phyloP scores from a whole-genome alignment of 129 eudicot species.

The Centrapalus pauciflorus region DNA sequence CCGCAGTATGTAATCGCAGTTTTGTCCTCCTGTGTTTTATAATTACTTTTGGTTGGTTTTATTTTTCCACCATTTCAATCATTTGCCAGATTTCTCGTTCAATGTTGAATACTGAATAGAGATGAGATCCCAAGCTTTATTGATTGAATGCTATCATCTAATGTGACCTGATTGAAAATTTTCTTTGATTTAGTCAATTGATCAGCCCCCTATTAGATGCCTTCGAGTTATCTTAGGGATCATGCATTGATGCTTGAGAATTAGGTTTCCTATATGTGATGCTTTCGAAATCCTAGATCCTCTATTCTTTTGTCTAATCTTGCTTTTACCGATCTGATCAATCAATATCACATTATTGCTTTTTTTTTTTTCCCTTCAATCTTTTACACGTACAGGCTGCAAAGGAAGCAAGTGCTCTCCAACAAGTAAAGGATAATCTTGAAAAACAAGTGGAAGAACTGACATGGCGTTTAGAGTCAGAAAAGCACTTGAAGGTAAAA shows the following conservation, averaged over 20 bases:
- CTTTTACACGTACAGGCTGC: slow-evolving; percentile 51
- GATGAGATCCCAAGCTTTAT: not conserved
- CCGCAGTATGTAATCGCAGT: not conserved
- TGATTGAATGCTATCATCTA: not conserved
- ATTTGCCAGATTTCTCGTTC: not conserved
- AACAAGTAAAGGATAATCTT: slow-evolving; percentile 89
- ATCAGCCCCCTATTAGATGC: not conserved
- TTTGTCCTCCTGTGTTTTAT: not conserved
- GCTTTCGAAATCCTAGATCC: not conserved
- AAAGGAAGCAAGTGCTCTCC: slow-evolving; percentile 84
- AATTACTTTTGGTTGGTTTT: too few species aligned
- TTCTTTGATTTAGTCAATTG: not conserved
- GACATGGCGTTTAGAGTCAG: slow-evolving; percentile 68
- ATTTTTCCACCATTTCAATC: not conserved
- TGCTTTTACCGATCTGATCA: not conserved
- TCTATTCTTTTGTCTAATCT: not conserved
- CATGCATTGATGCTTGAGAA: not conserved
- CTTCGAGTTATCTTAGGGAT: not conserved
- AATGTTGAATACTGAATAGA: not conserved
- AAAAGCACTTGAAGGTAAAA: slow-evolving; percentile 79
- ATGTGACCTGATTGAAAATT: not conserved
- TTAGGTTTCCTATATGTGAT: not conserved
- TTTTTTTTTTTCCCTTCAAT: not conserved
- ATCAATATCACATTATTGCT: not conserved
- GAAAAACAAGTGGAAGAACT: slow-evolving; percentile 93